phyloP scores from a whole-genome alignment of 2,329 filamentous ascomycete genomes.

The Colletotrichum echinochloae region DNA sequence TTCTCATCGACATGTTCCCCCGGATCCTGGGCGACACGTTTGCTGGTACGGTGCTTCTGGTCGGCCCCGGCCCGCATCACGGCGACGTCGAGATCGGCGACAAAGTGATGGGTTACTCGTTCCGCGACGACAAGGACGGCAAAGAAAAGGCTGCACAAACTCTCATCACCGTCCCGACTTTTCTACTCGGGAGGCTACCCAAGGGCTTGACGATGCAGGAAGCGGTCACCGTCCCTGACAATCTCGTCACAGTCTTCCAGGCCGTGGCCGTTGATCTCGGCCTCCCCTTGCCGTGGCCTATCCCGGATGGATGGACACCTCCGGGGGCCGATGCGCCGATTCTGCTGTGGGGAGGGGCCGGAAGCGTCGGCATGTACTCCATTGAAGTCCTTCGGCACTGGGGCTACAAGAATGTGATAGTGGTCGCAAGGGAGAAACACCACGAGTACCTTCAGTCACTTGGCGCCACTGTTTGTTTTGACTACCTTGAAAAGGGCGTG shows the following conservation, averaged over 20 bases:
- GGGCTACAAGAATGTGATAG: conserved; percentile 64
- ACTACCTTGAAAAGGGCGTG: conserved; percentile 56
- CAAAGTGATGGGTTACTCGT: conserved; percentile 67
- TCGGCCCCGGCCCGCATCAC: conserved; percentile 53
- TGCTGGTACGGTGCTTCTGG: conserved; percentile 64
- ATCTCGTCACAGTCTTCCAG: conserved; percentile 71
- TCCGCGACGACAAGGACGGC: conserved; percentile 55
- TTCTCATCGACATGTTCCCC: conserved; percentile 62
- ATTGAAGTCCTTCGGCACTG: conserved; percentile 64
- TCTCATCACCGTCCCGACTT: conserved; percentile 64
- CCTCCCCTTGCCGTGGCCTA: conserved; percentile 68
- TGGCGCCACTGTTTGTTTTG: conserved; percentile 60
- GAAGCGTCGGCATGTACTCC: conserved; percentile 63
- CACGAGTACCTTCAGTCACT: conserved; percentile 57
- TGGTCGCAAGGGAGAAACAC: conserved; percentile 59
- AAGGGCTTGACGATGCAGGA: conserved; percentile 54
- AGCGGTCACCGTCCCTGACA: conserved; percentile 67
- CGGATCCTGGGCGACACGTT: conserved; percentile 63
- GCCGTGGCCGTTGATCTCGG: conserved; percentile 61
- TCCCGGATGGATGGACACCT: conserved; percentile 55
- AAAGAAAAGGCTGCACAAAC: conserved; percentile 67
- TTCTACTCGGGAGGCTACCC: conserved; percentile 61
- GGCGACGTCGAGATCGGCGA: conserved; percentile 62
- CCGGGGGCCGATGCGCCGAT: conserved; percentile 53
- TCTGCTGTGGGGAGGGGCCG: conserved; percentile 65